Evolutionary conservation across 2,329 filamentous ascomycete species (phyloP).

Genomic region (Trichoderma sp.): DNA sequence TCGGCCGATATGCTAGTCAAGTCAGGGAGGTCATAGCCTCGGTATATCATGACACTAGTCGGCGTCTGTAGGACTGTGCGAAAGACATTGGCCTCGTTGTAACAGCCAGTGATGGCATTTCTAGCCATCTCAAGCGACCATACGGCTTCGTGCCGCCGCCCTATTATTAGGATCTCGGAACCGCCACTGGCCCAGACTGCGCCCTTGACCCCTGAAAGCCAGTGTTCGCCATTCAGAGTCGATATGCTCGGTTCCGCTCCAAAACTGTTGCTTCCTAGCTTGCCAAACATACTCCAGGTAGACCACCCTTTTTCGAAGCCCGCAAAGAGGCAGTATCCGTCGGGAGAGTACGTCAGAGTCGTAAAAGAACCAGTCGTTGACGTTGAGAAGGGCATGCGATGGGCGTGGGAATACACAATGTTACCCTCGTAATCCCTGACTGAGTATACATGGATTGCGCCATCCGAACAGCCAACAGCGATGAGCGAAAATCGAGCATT

Average conservation of each 20-base stretch:
- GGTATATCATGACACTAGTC: conserved; percentile 85
- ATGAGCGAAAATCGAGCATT: conserved; percentile 95
- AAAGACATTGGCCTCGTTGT: conserved; percentile 86
- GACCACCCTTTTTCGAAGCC: conserved; percentile 93
- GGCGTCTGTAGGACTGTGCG: conserved; percentile 87
- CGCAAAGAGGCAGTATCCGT: conserved; percentile 94
- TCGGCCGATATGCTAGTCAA: conserved; percentile 90
- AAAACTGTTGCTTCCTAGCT: conserved; percentile 84
- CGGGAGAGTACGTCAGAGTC: conserved; percentile 82
- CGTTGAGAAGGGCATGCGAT: conserved; percentile 68
- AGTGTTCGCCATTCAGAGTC: conserved; percentile 71
- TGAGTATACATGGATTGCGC: conserved; percentile 83
- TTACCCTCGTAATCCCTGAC: conserved; percentile 93
- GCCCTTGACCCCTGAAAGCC: conserved; percentile 76
- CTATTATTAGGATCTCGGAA: conserved; percentile 78
- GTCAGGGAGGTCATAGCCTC: conserved; percentile 88
- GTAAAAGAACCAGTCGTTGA: conserved; percentile 70
- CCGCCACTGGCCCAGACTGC: conserved; percentile 87
- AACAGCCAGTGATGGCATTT: conserved; percentile 90
- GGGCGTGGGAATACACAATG: conserved; percentile 80
- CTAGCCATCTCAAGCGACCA: conserved; percentile 92
- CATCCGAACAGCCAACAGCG: conserved; percentile 79
- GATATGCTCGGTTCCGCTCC: conserved; percentile 65
- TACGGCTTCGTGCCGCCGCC: conserved; percentile 71
- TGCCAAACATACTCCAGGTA: conserved; percentile 97